phyloP scores from a whole-genome alignment of 495 filamentous ascomycete genomes.

The Podospora didyma region DNA sequence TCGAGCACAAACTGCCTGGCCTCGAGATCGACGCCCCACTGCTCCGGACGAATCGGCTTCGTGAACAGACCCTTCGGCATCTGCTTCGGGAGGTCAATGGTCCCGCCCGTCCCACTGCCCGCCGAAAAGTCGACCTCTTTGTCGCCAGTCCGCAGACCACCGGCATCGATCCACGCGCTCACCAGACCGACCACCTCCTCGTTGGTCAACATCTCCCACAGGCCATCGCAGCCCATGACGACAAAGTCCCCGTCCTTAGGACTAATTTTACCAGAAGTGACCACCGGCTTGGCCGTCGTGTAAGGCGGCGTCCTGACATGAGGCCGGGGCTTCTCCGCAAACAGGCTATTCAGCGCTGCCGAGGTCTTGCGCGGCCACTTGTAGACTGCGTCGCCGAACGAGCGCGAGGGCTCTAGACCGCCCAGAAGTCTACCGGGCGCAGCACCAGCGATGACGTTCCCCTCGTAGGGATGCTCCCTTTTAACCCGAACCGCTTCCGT shows the following conservation, averaged over 20 bases:
- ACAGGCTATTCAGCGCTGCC: background rate
- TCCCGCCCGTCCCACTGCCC: background rate
- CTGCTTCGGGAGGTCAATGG: too few species aligned
- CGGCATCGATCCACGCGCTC: background rate
- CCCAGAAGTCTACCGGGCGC: background rate
- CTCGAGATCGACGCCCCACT: background rate
- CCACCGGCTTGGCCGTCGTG: background rate
- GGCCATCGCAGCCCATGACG: background rate
- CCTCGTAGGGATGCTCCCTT: too few species aligned
- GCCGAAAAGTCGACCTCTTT: background rate
- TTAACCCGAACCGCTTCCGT: background rate
- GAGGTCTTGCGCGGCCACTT: constrained; percentile 1
- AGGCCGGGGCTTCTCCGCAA: background rate
- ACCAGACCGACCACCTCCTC: constrained; percentile 2
- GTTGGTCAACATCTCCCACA: constrained; percentile 5
- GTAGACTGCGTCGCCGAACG: background rate
- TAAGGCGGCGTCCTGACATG: background rate
- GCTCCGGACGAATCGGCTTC: background rate
- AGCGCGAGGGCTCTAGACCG: background rate
- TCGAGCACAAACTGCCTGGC: background rate
- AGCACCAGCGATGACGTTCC: too few species aligned
- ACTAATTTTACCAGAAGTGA: background rate
- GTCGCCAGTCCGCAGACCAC: background rate
- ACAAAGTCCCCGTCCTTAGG: constrained; percentile 1
- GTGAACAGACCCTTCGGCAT: too few species aligned